These are phyloP conservation scores for Blastobotrys terrestris DNA, from an alignment of 805 yeast species.

Conservation along the genomic window DNA sequence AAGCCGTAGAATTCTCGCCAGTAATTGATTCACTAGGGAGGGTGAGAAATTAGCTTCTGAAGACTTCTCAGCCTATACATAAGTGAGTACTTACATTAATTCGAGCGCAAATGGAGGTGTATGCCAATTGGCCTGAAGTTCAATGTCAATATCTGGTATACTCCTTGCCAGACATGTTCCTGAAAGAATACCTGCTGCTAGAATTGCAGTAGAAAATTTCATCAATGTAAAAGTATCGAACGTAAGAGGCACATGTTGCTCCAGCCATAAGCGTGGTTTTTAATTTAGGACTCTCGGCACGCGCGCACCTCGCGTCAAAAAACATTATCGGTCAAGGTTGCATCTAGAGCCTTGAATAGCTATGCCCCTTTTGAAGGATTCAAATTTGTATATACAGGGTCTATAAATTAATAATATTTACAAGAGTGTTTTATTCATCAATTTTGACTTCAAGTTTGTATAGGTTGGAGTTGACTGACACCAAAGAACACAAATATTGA, in stretches of 20 bases:
- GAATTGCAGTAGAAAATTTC: not conserved
- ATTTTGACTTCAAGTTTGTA: not conserved
- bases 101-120: constrained; percentile 16
- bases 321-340: no score
- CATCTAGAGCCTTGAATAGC: not conserved
- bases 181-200: not conserved
- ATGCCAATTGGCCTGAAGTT: constrained; percentile 19
- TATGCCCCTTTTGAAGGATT: not conserved
- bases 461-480: not conserved
- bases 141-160: constrained; percentile 3
- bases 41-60: not conserved
- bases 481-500: not conserved
- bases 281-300: not conserved
- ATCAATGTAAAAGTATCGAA: no score
- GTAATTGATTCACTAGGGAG: constrained; percentile 29
- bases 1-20: constrained; percentile 26
- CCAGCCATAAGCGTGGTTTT: not conserved
- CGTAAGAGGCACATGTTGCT: not conserved
- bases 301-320: not conserved
- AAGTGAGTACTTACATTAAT: constrained; percentile 16
- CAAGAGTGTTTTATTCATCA: not conserved
- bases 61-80: not conserved
- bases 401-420: constrained; percentile 1
- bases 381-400: not conserved
- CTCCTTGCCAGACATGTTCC: not conserved